These are phyloP conservation scores for Candida glaebosa DNA, from an alignment of 805 yeast species.

Conservation along the genomic window DNA sequence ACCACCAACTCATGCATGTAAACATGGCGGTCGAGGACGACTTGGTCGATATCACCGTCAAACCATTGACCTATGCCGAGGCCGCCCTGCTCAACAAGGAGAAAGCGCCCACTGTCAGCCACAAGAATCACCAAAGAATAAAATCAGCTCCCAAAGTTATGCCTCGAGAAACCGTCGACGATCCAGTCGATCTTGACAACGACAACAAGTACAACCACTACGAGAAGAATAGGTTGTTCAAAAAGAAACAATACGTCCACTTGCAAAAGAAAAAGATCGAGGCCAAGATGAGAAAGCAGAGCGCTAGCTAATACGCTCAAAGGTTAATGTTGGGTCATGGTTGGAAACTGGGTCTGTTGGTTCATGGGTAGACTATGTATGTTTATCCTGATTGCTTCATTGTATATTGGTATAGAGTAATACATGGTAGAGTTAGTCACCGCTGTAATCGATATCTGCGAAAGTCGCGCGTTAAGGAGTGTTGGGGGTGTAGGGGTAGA, in stretches of 20 bases:
- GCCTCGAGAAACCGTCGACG: neutral
- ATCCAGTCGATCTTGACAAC: neutral
- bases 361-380: too few species aligned
- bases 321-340: too few species aligned
- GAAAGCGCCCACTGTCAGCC: conserved; percentile 17
- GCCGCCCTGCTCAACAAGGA: conserved; percentile 31
- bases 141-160: neutral
- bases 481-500: neutral
- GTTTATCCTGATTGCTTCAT: neutral
- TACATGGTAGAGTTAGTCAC: neutral
- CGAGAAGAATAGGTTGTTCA: conserved; percentile 1
- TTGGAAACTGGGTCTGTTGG: neutral
- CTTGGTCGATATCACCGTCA: conserved; percentile 34
- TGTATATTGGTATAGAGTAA: neutral
- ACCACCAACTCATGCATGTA: conserved; percentile 26
- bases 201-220: neutral
- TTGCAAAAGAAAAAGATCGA: neutral
- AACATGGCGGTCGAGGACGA: conserved; percentile 31
- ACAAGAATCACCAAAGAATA: neutral
- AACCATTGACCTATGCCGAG: conserved; percentile 42
- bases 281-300: neutral
- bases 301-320: neutral
- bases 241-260: conserved; percentile 1
- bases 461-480: neutral
- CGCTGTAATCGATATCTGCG: neutral